phyloP scores from a whole-genome alignment of 805 yeast species.

The Lipomyces yamanashiensis region DNA sequence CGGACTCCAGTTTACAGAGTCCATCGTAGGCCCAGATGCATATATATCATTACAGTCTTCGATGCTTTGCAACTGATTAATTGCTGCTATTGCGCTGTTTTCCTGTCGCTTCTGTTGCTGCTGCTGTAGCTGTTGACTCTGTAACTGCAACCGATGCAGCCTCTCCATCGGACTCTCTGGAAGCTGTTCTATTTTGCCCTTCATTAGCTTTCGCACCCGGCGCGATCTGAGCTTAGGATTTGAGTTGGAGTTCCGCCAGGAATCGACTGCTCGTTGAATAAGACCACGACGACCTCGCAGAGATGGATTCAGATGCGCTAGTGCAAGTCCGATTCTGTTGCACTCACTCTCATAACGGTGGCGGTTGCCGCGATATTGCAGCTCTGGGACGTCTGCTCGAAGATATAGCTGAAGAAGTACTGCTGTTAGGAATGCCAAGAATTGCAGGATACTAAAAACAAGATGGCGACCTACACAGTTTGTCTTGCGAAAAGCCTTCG shows the following conservation, averaged over 20 bases:
- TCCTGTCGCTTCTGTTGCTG: slow-evolving; percentile 4
- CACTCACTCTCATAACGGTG: slow-evolving; percentile 54
- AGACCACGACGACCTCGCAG: slow-evolving; percentile 53
- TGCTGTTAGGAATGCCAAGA: neutral
- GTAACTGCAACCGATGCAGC: neutral
- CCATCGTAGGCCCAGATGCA: too few species aligned
- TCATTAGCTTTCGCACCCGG: slow-evolving; percentile 48
- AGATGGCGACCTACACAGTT: slow-evolving; percentile 46
- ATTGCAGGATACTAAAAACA: neutral
- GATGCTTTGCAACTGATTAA: too few species aligned
- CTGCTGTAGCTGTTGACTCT: neutral
- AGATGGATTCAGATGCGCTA: slow-evolving; percentile 51
- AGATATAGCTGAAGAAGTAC: slow-evolving; percentile 48
- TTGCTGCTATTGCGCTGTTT: neutral
- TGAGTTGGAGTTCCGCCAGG: slow-evolving; percentile 55
- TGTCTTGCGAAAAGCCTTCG: slow-evolving; percentile 45
- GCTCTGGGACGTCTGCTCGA: slow-evolving; percentile 51
- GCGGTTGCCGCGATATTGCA: slow-evolving; percentile 53
- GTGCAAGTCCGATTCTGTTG: slow-evolving; percentile 56
- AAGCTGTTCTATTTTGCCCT: slow-evolving; percentile 8
- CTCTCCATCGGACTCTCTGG: neutral
- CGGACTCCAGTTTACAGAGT: neutral
- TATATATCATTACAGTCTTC: too few species aligned
- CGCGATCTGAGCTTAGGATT: slow-evolving; percentile 52
- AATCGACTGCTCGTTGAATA: slow-evolving; percentile 58